A percentile compares a stretch with the other conserved stretches of the same genome.
Evolutionary conservation across 768 basidiomycete genomes (phyloP).

Genomic region (Agrocybe chaxingu): DNA sequence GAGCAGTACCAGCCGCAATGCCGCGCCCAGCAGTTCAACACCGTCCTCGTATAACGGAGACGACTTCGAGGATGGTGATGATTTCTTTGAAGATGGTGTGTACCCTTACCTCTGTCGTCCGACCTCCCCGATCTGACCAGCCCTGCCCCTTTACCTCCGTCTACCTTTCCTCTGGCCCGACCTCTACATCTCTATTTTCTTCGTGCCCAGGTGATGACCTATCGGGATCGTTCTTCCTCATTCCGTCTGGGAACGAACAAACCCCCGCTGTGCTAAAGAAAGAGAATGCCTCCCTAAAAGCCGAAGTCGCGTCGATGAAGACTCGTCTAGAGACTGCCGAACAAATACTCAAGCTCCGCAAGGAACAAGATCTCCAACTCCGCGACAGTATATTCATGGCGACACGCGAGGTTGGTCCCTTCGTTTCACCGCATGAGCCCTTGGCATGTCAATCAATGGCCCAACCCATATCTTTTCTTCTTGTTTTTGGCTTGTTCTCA

Average conservation of each 20-base stretch:
- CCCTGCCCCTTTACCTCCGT: neutral
- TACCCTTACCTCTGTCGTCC: neutral
- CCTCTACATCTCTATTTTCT: constrained; percentile 1
- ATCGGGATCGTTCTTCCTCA: constrained; percentile 77
- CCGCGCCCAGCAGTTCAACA: constrained; percentile 8
- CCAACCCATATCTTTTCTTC: too few species aligned
- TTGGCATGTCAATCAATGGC: neutral
- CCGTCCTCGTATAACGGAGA: constrained; percentile 21
- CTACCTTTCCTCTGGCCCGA: neutral
- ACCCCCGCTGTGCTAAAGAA: constrained; percentile 49
- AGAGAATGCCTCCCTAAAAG: constrained; percentile 65
- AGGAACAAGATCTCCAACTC: constrained; percentile 76
- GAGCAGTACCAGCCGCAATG: constrained; percentile 6
- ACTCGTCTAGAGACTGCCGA: constrained; percentile 61
- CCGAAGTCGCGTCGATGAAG: constrained; percentile 55
- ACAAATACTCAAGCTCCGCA: constrained; percentile 59
- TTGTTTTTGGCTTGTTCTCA: too few species aligned
- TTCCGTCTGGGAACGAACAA: constrained; percentile 60
- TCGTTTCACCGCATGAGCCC: neutral
- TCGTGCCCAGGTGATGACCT: constrained; percentile 52
- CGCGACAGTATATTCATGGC: constrained; percentile 77
- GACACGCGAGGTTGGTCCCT: constrained; percentile 50
- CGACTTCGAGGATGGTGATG: constrained; percentile 60
- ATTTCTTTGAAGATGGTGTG: constrained; percentile 61
- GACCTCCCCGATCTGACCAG: neutral